Evolutionary conservation across 2,329 filamentous ascomycete genomes (phyloP).

Genomic region (Colletotrichum falcatum): DNA sequence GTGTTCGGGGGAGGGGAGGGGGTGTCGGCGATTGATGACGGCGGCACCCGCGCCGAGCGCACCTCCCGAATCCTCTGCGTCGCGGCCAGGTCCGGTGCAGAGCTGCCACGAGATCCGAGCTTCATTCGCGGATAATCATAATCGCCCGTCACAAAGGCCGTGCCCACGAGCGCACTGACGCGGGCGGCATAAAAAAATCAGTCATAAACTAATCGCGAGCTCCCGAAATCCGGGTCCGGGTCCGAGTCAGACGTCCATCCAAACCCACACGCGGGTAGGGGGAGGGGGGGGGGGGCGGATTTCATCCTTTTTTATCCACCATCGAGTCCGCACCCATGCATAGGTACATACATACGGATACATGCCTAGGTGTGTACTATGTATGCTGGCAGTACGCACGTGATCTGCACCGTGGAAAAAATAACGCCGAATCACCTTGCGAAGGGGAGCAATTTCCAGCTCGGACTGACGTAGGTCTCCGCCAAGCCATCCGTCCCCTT

Average conservation of each 20-base stretch:
- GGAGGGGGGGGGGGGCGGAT: background rate
- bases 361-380: too few relatives aligned
- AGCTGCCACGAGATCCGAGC: background rate
- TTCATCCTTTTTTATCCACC: conserved; percentile 11
- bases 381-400: too few relatives aligned
- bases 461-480: conserved; percentile 37
- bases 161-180: conserved; percentile 20
- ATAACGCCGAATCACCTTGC: conserved; percentile 11
- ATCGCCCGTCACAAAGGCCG: conserved; percentile 15
- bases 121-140: conserved; percentile 13
- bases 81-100: background rate
- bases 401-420: too few relatives aligned
- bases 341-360: background rate
- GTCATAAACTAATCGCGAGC: background rate
- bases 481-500: conserved; percentile 24
- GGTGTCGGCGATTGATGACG: background rate
- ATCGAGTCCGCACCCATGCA: conserved; percentile 1
- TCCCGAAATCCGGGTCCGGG: conserved; percentile 21
- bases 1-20: background rate
- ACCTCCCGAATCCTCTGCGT: background rate
- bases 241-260: conserved; percentile 12
- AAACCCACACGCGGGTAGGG: conserved; percentile 2
- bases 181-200: background rate
- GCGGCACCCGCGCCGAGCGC: background rate
- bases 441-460: conserved; percentile 15